phyloP scores from a whole-genome alignment of 495 filamentous ascomycete genomes.

The Aspergillus bridgeri region DNA sequence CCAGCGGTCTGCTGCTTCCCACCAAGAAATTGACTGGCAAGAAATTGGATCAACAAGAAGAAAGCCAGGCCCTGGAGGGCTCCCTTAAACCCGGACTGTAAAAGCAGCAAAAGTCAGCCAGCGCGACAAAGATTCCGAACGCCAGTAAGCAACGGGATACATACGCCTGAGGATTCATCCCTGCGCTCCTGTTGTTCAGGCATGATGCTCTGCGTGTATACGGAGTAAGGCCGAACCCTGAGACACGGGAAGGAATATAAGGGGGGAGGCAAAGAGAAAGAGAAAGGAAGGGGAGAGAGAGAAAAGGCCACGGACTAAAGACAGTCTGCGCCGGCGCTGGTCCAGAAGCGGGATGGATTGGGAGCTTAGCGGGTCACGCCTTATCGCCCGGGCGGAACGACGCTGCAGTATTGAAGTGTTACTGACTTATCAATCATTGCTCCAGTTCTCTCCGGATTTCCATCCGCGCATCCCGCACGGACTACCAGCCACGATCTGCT shows the following conservation, averaged over 20 bases:
- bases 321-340: conserved; percentile 6
- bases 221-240: background rate
- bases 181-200: conserved; percentile 43
- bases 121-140: conserved; percentile 2
- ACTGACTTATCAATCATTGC: too few species aligned
- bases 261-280: conserved; percentile 15
- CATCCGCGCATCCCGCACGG: background rate
- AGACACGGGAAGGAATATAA: conserved; percentile 3
- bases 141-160: conserved; percentile 21
- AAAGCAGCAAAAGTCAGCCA: conserved; percentile 21
- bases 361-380: conserved; percentile 18
- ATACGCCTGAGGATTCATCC: conserved; percentile 32
- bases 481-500: too few species aligned
- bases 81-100: conserved; percentile 52
- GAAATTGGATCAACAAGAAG: conserved; percentile 65
- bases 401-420: background rate
- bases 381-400: background rate
- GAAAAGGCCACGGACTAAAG: background rate
- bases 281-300: conserved; percentile 27
- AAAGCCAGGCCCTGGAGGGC: conserved; percentile 64
- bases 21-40: conserved; percentile 55
- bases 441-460: background rate
- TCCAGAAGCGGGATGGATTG: conserved; percentile 12
- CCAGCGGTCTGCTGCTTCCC: conserved; percentile 46
- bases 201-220: conserved; percentile 33